Evolutionary conservation across 1,139 yeast genomes (phyloP).

Genomic region (Hansenula lynferdii): DNA sequence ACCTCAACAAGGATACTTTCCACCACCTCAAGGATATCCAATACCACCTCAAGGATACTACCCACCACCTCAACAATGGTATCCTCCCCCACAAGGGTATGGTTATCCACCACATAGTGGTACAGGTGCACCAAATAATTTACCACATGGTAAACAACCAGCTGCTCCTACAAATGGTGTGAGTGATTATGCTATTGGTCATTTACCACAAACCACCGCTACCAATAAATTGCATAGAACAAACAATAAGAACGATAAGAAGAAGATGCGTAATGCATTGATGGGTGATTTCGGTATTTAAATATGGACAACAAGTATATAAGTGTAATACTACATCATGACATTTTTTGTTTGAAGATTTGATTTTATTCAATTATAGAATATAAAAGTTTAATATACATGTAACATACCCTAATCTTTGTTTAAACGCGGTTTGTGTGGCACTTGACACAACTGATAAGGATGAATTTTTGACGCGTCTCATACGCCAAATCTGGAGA

Average conservation of each 20-base stretch:
- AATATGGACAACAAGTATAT: neutral
- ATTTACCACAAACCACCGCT: conserved; percentile 15
- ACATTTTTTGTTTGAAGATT: too few relatives aligned
- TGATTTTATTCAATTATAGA: too few relatives aligned
- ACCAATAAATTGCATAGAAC: conserved; percentile 18
- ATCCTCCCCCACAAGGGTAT: conserved; percentile 13
- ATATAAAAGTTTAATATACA: neutral
- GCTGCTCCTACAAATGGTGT: conserved; percentile 8
- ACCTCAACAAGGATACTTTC: conserved; percentile 3
- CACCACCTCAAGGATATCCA: conserved; percentile 8
- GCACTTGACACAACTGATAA: conserved; percentile 1
- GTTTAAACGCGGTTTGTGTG: too few relatives aligned
- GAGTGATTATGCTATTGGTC: conserved; percentile 16
- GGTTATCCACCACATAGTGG: conserved; percentile 8
- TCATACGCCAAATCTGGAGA: neutral
- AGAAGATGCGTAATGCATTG: conserved; percentile 20
- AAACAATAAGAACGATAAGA: conserved; percentile 14
- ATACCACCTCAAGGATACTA: conserved; percentile 9
- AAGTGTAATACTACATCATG: too few relatives aligned
- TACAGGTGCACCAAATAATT: conserved; percentile 1
- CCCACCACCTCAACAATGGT: conserved; percentile 3
- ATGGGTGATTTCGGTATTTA: conserved; percentile 25
- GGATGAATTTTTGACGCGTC: conserved; percentile 2
- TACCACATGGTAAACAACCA: neutral
- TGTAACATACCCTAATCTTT: neutral